These are phyloP conservation scores for Ustulina deusta DNA, from an alignment of 2,329 filamentous ascomycete species.

Conservation along the genomic window DNA sequence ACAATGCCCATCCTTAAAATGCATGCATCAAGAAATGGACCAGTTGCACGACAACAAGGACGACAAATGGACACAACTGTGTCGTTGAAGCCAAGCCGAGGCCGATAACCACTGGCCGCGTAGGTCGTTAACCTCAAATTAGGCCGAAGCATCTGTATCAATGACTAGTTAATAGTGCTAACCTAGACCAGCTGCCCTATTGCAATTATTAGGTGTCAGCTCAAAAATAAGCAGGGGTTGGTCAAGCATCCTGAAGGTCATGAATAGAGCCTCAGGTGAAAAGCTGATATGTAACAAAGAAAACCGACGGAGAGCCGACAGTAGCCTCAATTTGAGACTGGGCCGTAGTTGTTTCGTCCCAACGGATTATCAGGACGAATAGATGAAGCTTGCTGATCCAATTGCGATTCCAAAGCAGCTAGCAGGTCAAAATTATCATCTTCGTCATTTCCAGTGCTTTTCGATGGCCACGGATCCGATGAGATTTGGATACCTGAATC, in stretches of 20 bases:
- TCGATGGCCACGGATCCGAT: background rate
- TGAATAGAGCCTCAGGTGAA: background rate
- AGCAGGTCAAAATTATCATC: constrained; percentile 46
- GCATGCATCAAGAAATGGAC: background rate
- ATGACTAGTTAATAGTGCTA: background rate
- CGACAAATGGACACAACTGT: background rate
- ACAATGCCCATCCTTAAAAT: background rate
- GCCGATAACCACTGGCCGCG: background rate
- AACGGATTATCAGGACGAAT: background rate
- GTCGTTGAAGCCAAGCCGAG: background rate
- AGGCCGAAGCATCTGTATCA: background rate
- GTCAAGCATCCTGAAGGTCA: background rate
- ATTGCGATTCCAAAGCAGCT: constrained; percentile 46
- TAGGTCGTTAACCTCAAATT: background rate
- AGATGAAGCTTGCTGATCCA: constrained; percentile 41
- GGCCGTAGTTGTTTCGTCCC: background rate
- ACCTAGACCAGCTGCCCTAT: background rate
- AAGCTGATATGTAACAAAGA: background rate
- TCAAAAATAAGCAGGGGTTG: background rate
- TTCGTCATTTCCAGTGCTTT: constrained; percentile 19
- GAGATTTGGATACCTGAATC: background rate
- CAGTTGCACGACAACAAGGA: background rate
- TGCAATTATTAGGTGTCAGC: background rate
- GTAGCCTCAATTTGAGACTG: background rate
- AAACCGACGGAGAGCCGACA: background rate